These are phyloP conservation scores for Colletotrichum graminicola DNA, from an alignment of 2,329 filamentous ascomycete species.

Conservation along the genomic window DNA sequence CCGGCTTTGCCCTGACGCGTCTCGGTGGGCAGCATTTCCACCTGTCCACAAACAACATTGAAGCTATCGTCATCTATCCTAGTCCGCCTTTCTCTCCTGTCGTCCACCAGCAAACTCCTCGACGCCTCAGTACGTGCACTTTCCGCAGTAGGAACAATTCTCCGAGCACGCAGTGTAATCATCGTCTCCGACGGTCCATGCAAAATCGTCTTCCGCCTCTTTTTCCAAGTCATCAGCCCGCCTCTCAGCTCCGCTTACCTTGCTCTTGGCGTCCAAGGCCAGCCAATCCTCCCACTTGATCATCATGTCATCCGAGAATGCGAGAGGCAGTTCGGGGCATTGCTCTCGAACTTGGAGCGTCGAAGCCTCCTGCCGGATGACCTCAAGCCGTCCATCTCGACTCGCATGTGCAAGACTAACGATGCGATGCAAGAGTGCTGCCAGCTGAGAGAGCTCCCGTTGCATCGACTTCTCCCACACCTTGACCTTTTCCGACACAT, in stretches of 20 bases:
- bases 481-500: conserved; percentile 49
- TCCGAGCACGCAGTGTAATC: conserved; percentile 41
- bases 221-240: neutral
- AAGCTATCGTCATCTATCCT: neutral
- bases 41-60: neutral
- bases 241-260: neutral
- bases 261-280: neutral
- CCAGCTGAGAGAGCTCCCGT: conserved; percentile 49
- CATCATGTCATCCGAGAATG: conserved; percentile 17
- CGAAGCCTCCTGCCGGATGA: conserved; percentile 14
- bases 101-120: neutral
- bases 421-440: conserved; percentile 43
- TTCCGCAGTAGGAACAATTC: conserved; percentile 39
- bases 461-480: conserved; percentile 54
- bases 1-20: neutral
- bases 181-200: conserved; percentile 20
- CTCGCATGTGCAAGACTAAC: conserved; percentile 23
- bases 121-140: conserved; percentile 32
- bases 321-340: conserved; percentile 4
- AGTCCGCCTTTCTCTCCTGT: neutral
- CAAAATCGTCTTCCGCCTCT: conserved; percentile 5
- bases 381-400: conserved; percentile 23
- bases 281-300: conserved; percentile 26
- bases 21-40: neutral
- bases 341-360: conserved; percentile 21